Evolutionary conservation across 352 stramenopile species (phyloP).

Genomic region (Phytophthora megakarya): DNA sequence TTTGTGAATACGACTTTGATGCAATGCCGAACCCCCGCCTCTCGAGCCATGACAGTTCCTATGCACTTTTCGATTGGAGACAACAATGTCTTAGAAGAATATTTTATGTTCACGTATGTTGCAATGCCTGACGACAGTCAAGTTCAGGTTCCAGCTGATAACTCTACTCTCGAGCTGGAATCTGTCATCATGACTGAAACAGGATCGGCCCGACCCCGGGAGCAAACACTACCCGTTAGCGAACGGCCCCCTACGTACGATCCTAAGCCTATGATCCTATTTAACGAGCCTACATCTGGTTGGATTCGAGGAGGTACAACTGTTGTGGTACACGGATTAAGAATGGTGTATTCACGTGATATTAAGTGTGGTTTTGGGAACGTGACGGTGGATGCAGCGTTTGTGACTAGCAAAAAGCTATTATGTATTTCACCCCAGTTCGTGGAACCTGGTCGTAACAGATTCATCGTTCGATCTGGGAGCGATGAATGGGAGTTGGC

Average conservation of each 20-base stretch:
- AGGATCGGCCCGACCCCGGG: background rate
- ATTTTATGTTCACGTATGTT: constrained; percentile 34
- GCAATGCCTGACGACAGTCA: constrained; percentile 7
- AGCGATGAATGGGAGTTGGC: constrained; percentile 16
- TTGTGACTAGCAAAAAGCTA: constrained; percentile 30
- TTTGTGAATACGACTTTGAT: constrained; percentile 50
- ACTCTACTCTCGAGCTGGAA: background rate
- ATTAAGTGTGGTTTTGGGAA: constrained; percentile 48
- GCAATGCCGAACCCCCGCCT: constrained; percentile 41
- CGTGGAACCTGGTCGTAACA: background rate
- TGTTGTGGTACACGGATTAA: constrained; percentile 36
- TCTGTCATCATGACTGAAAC: background rate
- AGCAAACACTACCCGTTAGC: background rate
- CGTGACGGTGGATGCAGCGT: constrained; percentile 26
- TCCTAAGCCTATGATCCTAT: constrained; percentile 19
- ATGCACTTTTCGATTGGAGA: constrained; percentile 39
- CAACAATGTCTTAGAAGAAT: constrained; percentile 16
- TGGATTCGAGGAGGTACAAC: constrained; percentile 43
- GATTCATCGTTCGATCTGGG: constrained; percentile 27
- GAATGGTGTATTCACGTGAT: constrained; percentile 23
- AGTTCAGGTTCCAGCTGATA: background rate
- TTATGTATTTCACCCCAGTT: constrained; percentile 38
- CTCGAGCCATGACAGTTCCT: constrained; percentile 27
- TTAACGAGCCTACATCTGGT: constrained; percentile 35
- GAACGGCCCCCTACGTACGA: background rate